Evolutionary conservation across 345 rosid species (phyloP), one percentile per base, ranked within the genome.

Genomic region (Salix purpurea): DNA sequence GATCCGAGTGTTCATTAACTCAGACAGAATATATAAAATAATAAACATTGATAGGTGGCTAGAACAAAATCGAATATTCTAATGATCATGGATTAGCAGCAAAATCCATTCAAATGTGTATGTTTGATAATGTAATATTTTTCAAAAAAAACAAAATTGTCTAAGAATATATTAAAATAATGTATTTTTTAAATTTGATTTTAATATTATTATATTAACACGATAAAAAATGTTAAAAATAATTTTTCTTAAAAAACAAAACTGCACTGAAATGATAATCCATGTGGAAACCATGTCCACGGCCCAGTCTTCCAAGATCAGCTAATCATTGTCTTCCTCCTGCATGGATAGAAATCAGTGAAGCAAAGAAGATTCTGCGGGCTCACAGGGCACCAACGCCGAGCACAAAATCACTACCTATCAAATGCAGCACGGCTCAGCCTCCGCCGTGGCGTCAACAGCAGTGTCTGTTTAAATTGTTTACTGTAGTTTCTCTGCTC

Each of bases 371-470:
- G 24, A 69, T 6, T 11, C 37, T 18, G 5, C 6, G 12, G 16
- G 23, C 28, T 6, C 19, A 70, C 30, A 2, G 42, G 34, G 37
- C 16, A 76, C 40, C 30, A 34, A 28, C 12, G 24, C 40, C 26
- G 0, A 18, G 14, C 9, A 28, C 54, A 34, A 52, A 73, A 28
- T 65, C 70, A 61, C 65, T 88, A 91, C 99, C 94, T 89, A 97
- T 77, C 98, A 95, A 61, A 95, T 28, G 79, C 96, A 91, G 78
- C 99, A 91, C 19, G 99, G 99, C 73, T 93, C 98, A 8, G 81
- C 74, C 77, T 92, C 98, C 81, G 74, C 77, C 66, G 82, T 74
- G 39, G 78, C 54, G 42, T 62, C 71, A 7, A 21, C n/a, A 74
- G 78, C 80, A 32, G 62, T 42, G 79, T 80, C 73, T 87, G 69